Conservation (phyloP, 2,329 filamentous ascomycete genomes). For the Fusarium nodosum region DNA sequence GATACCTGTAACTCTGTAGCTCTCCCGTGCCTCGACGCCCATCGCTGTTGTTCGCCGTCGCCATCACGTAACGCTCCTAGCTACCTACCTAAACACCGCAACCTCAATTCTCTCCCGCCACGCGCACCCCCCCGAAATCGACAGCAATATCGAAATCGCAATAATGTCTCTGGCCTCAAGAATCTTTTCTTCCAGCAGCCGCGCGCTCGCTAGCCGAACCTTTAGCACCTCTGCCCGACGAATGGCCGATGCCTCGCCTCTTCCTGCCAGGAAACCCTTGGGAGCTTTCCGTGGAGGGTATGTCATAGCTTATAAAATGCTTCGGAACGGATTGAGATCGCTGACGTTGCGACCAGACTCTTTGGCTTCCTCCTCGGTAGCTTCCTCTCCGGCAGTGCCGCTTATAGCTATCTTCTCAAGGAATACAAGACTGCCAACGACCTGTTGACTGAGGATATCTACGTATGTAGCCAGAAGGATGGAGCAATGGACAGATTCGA, state of each 20-base stretch:
- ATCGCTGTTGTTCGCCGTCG: slow-evolving; percentile 41
- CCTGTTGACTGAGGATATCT: slow-evolving; percentile 94
- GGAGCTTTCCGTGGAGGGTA: slow-evolving; percentile 74
- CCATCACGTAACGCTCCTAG: slow-evolving; percentile 28
- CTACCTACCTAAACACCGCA: slow-evolving; percentile 32
- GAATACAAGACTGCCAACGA: slow-evolving; percentile 96
- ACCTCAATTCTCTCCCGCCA: slow-evolving; percentile 13
- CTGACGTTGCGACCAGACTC: slow-evolving; percentile 67
- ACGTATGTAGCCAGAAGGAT: slow-evolving; percentile 72
- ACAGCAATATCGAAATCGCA: slow-evolving; percentile 16
- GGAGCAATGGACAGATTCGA: slow-evolving; percentile 12
- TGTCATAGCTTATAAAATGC: slow-evolving; percentile 48
- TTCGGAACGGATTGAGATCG: background rate
- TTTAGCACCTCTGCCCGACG: slow-evolving; percentile 67
- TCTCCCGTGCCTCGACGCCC: slow-evolving; percentile 36
- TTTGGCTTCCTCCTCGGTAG: slow-evolving; percentile 93
- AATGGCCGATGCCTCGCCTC: slow-evolving; percentile 59
- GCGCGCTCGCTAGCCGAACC: slow-evolving; percentile 55
- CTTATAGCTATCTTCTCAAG: slow-evolving; percentile 93
- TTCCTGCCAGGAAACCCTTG: slow-evolving; percentile 70
- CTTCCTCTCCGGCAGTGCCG: slow-evolving; percentile 80
- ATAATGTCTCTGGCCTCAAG: slow-evolving; percentile 61
- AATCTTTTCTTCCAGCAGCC: slow-evolving; percentile 59
- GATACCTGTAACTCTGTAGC: slow-evolving; percentile 20
- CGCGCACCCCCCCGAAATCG: background rate